phyloP scores from a whole-genome alignment of 805 yeast genomes.

The Kregervanrija pseudodelftensis region DNA sequence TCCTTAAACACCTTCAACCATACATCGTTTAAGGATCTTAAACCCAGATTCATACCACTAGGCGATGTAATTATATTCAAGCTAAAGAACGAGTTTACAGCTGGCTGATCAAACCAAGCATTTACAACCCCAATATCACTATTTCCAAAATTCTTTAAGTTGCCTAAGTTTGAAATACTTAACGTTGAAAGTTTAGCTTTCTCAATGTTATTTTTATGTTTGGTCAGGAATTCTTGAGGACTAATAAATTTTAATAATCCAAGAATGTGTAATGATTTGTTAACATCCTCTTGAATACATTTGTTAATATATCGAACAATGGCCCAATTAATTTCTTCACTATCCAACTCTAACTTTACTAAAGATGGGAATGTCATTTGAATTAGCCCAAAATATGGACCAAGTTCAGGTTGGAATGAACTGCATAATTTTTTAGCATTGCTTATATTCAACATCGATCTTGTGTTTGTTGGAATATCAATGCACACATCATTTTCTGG shows the following conservation, averaged over 20 bases:
- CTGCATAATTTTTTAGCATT: neutral
- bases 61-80: too few species aligned
- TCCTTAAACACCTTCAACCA: conserved; percentile 7
- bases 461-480: conserved; percentile 9
- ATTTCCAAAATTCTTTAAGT: neutral
- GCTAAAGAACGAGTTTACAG: too few species aligned
- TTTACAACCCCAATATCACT: conserved; percentile 1
- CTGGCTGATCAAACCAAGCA: conserved; percentile 10
- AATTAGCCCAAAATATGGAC: conserved; percentile 8
- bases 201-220: conserved; percentile 1
- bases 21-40: neutral
- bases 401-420: conserved; percentile 4
- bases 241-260: conserved; percentile 8
- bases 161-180: conserved; percentile 7
- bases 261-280: neutral
- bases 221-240: conserved; percentile 5
- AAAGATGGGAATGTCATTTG: conserved; percentile 7
- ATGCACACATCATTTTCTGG: conserved; percentile 7
- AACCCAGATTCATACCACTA: conserved; percentile 4
- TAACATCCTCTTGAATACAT: conserved; percentile 1
- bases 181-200: conserved; percentile 11
- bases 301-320: conserved; percentile 2
- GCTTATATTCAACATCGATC: conserved; percentile 1
- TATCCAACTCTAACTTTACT: neutral
- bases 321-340: conserved; percentile 4